These are phyloP conservation scores for Ceratocystis harringtonii DNA, from an alignment of 2,329 filamentous ascomycete species.

Conservation along the genomic window DNA sequence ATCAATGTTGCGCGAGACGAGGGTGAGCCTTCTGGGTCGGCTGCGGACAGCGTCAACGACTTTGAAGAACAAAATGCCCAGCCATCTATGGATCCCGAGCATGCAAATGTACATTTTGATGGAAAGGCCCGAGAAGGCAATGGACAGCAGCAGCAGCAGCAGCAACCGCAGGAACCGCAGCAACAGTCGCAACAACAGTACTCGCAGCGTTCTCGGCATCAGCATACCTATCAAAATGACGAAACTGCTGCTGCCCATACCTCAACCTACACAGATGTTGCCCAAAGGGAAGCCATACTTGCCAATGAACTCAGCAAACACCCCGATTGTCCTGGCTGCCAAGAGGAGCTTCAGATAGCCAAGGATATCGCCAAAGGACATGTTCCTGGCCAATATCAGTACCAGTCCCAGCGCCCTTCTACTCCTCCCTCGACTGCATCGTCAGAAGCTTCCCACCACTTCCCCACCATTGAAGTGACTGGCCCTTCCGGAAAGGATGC, in stretches of 20 bases:
- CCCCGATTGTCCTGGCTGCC: slow-evolving; percentile 5
- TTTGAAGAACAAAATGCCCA: slow-evolving; percentile 42
- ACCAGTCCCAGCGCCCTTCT: not conserved
- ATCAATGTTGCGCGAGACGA: not conserved
- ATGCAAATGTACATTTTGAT: not conserved
- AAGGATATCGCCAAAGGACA: not conserved
- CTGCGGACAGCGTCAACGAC: slow-evolving; percentile 31
- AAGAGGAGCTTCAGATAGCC: not conserved
- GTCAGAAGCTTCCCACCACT: not conserved
- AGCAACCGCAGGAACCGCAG: not conserved
- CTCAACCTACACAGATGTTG: slow-evolving; percentile 19
- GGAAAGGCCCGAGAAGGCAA: not conserved
- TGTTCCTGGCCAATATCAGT: not conserved
- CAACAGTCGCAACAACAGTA: not conserved
- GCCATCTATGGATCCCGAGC: slow-evolving; percentile 32
- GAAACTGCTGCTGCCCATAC: not conserved
- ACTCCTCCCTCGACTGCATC: not conserved
- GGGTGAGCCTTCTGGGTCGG: not conserved
- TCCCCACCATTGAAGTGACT: not conserved
- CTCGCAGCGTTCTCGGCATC: not conserved
- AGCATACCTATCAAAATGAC: not conserved
- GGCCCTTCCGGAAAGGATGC: not conserved
- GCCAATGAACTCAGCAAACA: slow-evolving; percentile 2
- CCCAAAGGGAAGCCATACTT: slow-evolving; percentile 16
- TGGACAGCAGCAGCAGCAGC: not conserved